These are phyloP conservation scores for Microsporum canis DNA, from an alignment of 2,329 filamentous ascomycete species.

Conservation along the genomic window DNA sequence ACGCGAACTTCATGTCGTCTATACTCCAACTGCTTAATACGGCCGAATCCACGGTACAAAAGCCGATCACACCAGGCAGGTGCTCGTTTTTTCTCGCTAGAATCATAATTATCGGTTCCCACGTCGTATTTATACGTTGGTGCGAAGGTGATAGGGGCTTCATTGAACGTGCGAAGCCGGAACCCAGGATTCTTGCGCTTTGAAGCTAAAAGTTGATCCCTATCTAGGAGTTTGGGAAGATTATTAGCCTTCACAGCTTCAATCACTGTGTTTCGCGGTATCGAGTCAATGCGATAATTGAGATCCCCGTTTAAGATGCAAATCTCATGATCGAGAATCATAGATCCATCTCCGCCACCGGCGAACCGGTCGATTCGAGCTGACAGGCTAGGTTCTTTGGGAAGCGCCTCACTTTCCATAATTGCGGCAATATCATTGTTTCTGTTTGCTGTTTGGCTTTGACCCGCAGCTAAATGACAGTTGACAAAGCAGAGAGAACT, in stretches of 20 bases:
- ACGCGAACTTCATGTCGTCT: slow-evolving; percentile 76
- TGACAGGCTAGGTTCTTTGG: slow-evolving; percentile 55
- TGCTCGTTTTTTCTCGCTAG: slow-evolving; percentile 83
- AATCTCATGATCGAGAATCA: slow-evolving; percentile 96
- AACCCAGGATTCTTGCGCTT: slow-evolving; percentile 83
- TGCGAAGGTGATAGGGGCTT: slow-evolving; percentile 79
- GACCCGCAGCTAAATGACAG: slow-evolving; percentile 90
- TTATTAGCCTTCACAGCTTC: slow-evolving; percentile 73
- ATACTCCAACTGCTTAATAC: slow-evolving; percentile 81
- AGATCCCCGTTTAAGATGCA: slow-evolving; percentile 92
- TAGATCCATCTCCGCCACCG: slow-evolving; percentile 84
- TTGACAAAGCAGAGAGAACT: slow-evolving; percentile 94
- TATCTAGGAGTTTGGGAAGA: slow-evolving; percentile 72
- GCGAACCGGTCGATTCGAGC: slow-evolving; percentile 67
- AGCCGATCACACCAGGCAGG: slow-evolving; percentile 96
- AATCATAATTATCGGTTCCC: slow-evolving; percentile 85
- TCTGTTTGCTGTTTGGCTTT: slow-evolving; percentile 76
- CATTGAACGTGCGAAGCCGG: slow-evolving; percentile 77
- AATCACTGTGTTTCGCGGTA: slow-evolving; percentile 86
- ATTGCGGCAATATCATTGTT: slow-evolving; percentile 90
- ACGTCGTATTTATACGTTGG: slow-evolving; percentile 99
- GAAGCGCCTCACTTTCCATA: slow-evolving; percentile 66
- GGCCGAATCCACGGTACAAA: slow-evolving; percentile 69
- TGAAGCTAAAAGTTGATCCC: slow-evolving; percentile 84
- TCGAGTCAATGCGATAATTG: slow-evolving; percentile 96